phyloP scores from a whole-genome alignment of 2,329 filamentous ascomycete genomes.

The Bretziella fagacearum region DNA sequence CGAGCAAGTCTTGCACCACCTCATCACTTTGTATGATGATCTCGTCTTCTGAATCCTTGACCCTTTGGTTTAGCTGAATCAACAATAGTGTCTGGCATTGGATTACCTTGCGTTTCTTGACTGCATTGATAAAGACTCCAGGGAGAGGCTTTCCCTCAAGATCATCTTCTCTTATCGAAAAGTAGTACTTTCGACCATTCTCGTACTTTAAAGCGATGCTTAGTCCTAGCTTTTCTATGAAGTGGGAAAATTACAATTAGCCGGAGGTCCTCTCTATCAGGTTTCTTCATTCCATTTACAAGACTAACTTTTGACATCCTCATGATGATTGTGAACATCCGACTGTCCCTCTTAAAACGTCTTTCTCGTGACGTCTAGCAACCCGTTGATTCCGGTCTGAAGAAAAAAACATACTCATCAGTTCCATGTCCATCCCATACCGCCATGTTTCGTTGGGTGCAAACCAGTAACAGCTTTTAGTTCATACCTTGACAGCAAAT shows the following conservation, averaged over 20 bases:
- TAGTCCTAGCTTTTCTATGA: slow-evolving; percentile 38
- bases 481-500: slow-evolving; percentile 66
- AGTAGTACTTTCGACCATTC: slow-evolving; percentile 59
- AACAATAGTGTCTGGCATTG: slow-evolving; percentile 80
- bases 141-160: slow-evolving; percentile 45
- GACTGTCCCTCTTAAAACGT: slow-evolving; percentile 79
- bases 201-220: slow-evolving; percentile 58
- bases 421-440: neutral
- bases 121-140: slow-evolving; percentile 58
- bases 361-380: slow-evolving; percentile 75
- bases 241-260: neutral
- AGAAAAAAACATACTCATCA: neutral
- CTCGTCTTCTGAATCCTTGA: slow-evolving; percentile 68
- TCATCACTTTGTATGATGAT: slow-evolving; percentile 68
- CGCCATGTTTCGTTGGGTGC: neutral
- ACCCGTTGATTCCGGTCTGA: slow-evolving; percentile 61
- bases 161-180: slow-evolving; percentile 46
- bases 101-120: slow-evolving; percentile 53
- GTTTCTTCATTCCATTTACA: no score
- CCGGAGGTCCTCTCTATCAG: neutral
- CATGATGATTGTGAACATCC: slow-evolving; percentile 56
- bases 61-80: slow-evolving; percentile 62
- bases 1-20: slow-evolving; percentile 54
- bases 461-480: neutral
- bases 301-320: slow-evolving; percentile 43